Base-by-base conservation (phyloP, 495 filamentous ascomycete genomes). In the Penicillium paradoxum region DNA sequence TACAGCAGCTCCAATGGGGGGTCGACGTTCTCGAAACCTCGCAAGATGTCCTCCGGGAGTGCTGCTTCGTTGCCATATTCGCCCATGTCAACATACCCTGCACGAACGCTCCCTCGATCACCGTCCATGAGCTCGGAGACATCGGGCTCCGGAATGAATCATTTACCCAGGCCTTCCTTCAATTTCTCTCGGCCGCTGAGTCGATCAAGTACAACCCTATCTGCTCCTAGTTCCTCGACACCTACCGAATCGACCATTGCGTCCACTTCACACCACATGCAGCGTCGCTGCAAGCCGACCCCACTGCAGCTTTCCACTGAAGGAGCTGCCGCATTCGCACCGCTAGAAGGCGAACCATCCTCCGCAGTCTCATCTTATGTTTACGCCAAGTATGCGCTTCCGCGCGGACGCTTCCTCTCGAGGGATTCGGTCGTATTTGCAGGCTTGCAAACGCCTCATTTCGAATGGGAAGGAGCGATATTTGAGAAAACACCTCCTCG, bases 141-240 rank as follows among this genome's bases (percentile, higher is more conserved):
- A 29, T 88, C 86, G 0, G 69, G 73, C 44, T 73, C 70, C n/a
- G 82, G 85, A 15, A 39, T 40, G n/a, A 74, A 75, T n/a, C 69
- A 74, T 17, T 74, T 88, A 27, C 81, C 85, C 1, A 82, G 87
- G 27, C 87, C 89, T 2, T 78, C 87, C 1, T 92, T 91, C 65
- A 98, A 97, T 67, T 97, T 97, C 68, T 97, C 93, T 3, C 77
- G 93, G 6, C 93, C 93, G 2, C 57, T 93, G 25, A 96, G 93
- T 68, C 80, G 90, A 55, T 83, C 86, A 8, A 86, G 84, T 49
- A 71, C 73, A 6, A 83, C 80, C 41, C 79, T 88, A 13, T 83
- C 72, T 7, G 67, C 67, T 0, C 65, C 71, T 1, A 54, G 62
- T 30, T 51, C 60, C 7, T 74, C 25, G 56, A 72, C 51, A 44